Conservation (phyloP, 371 early-diverging fungal genomes). For the Globomyces sp. region DNA sequence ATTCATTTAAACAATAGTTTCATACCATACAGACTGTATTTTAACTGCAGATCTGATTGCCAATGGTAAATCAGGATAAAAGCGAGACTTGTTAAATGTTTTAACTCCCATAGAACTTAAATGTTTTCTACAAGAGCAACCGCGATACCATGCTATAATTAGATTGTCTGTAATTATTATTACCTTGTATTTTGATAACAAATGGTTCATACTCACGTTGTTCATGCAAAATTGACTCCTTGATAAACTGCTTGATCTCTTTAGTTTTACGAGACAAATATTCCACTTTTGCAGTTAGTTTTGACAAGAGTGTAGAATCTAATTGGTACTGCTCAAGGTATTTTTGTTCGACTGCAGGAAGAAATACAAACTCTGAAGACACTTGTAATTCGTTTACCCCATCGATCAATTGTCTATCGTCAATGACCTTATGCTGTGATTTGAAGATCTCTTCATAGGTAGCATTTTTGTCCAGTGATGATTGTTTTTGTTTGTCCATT, state of each 20-base stretch:
- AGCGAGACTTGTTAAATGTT: not conserved
- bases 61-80: not conserved
- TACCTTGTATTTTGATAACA: conserved; percentile 3
- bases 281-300: conserved; percentile 10
- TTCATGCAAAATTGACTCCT: conserved; percentile 3
- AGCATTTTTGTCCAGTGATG: not conserved
- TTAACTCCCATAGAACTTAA: not conserved
- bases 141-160: not conserved
- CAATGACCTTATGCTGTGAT: conserved; percentile 2
- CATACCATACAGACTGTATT: conserved; percentile 11
- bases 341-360: conserved; percentile 13
- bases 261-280: conserved; percentile 2
- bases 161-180: too few relatives aligned
- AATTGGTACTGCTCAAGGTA: conserved; percentile 15
- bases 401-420: conserved; percentile 9
- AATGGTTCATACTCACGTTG: not conserved
- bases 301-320: not conserved
- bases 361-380: conserved; percentile 4
- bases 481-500: too few relatives aligned
- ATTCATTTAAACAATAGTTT: not conserved
- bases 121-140: conserved; percentile 1
- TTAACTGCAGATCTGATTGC: not conserved
- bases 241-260: conserved; percentile 13
- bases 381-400: not conserved
- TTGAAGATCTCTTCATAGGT: conserved; percentile 16